Conservation (phyloP, 768 basidiomycete species). For the Leucocoprinus leucothites region DNA sequence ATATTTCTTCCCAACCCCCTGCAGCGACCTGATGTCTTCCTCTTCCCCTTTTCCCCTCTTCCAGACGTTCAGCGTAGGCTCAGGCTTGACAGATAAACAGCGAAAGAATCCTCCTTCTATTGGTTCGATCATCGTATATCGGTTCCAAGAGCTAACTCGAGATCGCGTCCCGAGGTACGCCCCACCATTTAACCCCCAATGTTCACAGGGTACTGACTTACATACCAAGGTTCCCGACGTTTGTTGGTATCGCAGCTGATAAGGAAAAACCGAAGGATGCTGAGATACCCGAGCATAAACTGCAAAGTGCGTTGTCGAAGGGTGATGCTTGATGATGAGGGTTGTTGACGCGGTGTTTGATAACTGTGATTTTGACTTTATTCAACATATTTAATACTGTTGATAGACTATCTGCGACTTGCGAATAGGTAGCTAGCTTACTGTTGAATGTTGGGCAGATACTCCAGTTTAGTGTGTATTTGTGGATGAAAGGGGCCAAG, state of each 20-base stretch:
- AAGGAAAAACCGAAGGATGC: constrained; percentile 56
- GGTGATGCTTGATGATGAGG: background rate
- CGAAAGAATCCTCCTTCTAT: constrained; percentile 52
- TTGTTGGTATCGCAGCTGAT: constrained; percentile 47
- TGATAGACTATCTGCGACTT: no score
- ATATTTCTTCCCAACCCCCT: constrained; percentile 1
- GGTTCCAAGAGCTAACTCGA: constrained; percentile 57
- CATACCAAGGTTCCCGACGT: constrained; percentile 62
- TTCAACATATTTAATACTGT: no score
- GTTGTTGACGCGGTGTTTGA: no score
- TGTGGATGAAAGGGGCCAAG: no score
- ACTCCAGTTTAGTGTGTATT: no score
- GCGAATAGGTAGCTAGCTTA: no score
- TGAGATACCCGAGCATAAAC: constrained; percentile 36
- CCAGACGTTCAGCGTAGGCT: constrained; percentile 55
- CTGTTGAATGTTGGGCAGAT: no score
- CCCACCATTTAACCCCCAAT: no score
- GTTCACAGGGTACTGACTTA: no score
- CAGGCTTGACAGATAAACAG: constrained; percentile 51
- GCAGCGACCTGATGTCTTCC: background rate
- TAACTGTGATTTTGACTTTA: no score
- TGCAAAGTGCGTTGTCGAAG: background rate
- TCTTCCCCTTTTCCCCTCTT: background rate
- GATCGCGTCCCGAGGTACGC: constrained; percentile 56
- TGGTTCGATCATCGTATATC: constrained; percentile 53